Base-by-base conservation (phyloP, 2,329 filamentous ascomycete genomes). In the Dactylellina sp. region DNA sequence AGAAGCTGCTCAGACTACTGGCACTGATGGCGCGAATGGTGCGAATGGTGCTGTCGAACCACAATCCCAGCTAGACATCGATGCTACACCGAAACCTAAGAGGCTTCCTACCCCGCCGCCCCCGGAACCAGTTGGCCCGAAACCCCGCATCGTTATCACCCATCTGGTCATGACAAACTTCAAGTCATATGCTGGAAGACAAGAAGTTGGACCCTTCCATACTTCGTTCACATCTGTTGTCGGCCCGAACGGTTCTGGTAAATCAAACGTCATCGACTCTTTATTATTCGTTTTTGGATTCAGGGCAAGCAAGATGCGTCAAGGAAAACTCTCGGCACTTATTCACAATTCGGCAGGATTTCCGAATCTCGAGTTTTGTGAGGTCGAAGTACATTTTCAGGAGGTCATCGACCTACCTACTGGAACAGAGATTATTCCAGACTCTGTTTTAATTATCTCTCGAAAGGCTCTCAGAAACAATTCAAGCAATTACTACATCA, bases 281-380 rank as follows among this genome's bases (percentile, higher is more conserved):
- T 84, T 99, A 25, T 87, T 99, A 0, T 99, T 99, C 79, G 95
- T 99, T n/a, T 99, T 99, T 80, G 95, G 96, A 61, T 99, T 99
- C 84, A 89, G 95, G 72, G 95, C 95, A 44, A 98, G 94, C 85
- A 99, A 99, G 83, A 99, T 99, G 95, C 88, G 95, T 79, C 95
- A 99, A 81, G 95, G 95, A 79, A 99, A 99, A 83, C 93, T 99
- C 52, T 99, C 95, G 0, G 95, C 95, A 2, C 84, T 99, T 53
- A 99, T 99, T 77, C 95, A 99, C 83, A 99, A 98, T 81, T 98
- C 95, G 11, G 93, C 93, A 0, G 87, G 91, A 64, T 88, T 91
- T 77, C 93, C 93, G 0, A 87, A 97, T 78, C 83, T 99, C 18
- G 91, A 96, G 52, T 89, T 89, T 79, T 99, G 95, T 80, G 96